Conservation (phyloP, 352 stramenopile genomes). For the Sclerospora graminicola region DNA sequence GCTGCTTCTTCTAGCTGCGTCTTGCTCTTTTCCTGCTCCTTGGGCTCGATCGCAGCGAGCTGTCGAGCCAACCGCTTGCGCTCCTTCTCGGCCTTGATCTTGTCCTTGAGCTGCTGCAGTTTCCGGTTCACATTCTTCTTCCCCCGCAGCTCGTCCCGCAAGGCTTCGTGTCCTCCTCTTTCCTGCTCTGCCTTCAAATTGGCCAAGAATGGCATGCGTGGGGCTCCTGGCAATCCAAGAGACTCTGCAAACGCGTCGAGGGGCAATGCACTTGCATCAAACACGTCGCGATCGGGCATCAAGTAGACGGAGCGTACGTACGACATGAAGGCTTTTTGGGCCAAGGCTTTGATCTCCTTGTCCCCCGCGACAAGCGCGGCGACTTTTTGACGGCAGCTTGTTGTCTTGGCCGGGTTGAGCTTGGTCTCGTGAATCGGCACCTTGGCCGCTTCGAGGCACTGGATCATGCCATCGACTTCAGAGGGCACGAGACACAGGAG, state of each 20-base stretch:
- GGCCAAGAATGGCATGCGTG: constrained; percentile 89
- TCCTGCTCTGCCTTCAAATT: constrained; percentile 51
- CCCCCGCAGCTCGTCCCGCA: constrained; percentile 76
- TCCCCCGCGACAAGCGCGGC: constrained; percentile 89
- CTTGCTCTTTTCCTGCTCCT: constrained; percentile 25
- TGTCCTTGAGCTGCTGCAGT: constrained; percentile 95
- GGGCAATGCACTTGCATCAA: constrained; percentile 84
- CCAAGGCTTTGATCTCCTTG: constrained; percentile 90
- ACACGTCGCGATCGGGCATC: constrained; percentile 92
- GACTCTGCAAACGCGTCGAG: constrained; percentile 90
- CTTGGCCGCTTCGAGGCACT: constrained; percentile 83
- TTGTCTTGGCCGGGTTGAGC: constrained; percentile 94
- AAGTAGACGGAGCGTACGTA: constrained; percentile 96
- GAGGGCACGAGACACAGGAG: constrained; percentile 89
- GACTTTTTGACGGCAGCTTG: constrained; percentile 88
- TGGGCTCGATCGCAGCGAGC: constrained; percentile 29
- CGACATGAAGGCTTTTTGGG: constrained; percentile 97
- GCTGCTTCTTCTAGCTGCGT: constrained; percentile 15
- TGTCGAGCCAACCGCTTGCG: constrained; percentile 86
- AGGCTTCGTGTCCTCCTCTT: constrained; percentile 52
- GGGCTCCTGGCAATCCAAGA: constrained; percentile 90
- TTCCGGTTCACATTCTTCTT: constrained; percentile 98
- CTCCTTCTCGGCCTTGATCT: constrained; percentile 95
- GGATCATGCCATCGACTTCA: constrained; percentile 85
- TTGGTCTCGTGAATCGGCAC: constrained; percentile 95